A percentile compares a stretch with the other conserved stretches of the same genome.
Conservation (phyloP, 2,329 filamentous ascomycete species). For the Thelonectria olida region DNA sequence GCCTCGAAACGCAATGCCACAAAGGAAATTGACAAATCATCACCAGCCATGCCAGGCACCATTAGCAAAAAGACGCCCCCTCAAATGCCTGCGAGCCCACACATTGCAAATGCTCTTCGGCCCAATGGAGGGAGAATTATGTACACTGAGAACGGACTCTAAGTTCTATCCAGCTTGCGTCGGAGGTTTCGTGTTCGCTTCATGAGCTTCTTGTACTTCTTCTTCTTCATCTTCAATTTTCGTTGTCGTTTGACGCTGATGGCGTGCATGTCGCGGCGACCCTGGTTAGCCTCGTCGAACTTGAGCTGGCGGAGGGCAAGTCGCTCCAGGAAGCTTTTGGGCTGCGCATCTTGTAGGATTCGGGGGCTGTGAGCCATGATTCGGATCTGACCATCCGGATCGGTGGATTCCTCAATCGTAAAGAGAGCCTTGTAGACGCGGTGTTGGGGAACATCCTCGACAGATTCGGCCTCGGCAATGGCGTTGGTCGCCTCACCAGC, state of each 20-base stretch:
- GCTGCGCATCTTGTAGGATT: slow-evolving; percentile 60
- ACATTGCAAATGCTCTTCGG: slow-evolving; percentile 26
- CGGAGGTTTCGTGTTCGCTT: slow-evolving; percentile 88
- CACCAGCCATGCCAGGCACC: slow-evolving; percentile 45
- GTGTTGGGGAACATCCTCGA: slow-evolving; percentile 54
- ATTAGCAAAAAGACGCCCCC: slow-evolving; percentile 31
- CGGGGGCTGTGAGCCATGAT: slow-evolving; percentile 69
- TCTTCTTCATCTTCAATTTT: slow-evolving; percentile 99
- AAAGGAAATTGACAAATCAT: slow-evolving; percentile 37
- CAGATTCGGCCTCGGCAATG: slow-evolving; percentile 43
- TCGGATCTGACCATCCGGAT: slow-evolving; percentile 66
- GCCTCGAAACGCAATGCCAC: slow-evolving; percentile 42
- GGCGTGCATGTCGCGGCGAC: slow-evolving; percentile 71
- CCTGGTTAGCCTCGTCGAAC: slow-evolving; percentile 61
- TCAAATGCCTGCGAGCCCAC: slow-evolving; percentile 37
- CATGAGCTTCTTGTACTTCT: slow-evolving; percentile 99
- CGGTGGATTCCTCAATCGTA: slow-evolving; percentile 73
- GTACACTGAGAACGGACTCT: slow-evolving; percentile 39
- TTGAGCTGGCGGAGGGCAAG: slow-evolving; percentile 71
- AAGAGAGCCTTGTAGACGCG: slow-evolving; percentile 72
- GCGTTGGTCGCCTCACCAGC: slow-evolving; percentile 49
- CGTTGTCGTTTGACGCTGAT: slow-evolving; percentile 93
- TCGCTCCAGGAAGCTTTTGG: slow-evolving; percentile 73
- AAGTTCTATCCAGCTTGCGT: slow-evolving; percentile 80
- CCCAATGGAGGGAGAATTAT: slow-evolving; percentile 35